phyloP scores from a whole-genome alignment of 768 basidiomycete genomes.

The Podaxis mareebaensis region DNA sequence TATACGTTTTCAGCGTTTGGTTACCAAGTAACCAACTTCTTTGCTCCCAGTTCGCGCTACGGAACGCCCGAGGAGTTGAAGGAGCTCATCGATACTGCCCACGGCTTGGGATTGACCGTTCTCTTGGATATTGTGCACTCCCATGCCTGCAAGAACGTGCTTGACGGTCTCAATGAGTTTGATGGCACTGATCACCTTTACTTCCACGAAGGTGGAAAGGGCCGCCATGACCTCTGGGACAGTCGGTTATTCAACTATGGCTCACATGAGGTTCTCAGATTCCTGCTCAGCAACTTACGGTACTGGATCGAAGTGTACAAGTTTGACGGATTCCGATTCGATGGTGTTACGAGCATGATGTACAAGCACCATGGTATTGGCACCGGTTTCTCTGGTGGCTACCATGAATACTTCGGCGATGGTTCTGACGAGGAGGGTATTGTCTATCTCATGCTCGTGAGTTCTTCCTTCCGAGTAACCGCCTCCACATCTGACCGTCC shows the following conservation, averaged over 20 bases:
- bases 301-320: constrained; percentile 95
- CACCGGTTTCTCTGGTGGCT: constrained; percentile 95
- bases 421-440: constrained; percentile 85
- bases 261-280: constrained; percentile 90
- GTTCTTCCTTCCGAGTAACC: constrained; percentile 28
- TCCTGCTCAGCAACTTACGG: constrained; percentile 91
- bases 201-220: constrained; percentile 92
- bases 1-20: constrained; percentile 72
- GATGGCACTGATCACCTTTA: constrained; percentile 98
- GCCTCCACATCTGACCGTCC: constrained; percentile 13
- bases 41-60: constrained; percentile 95
- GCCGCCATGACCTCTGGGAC: constrained; percentile 96
- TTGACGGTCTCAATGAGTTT: constrained; percentile 93
- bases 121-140: constrained; percentile 97
- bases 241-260: constrained; percentile 97
- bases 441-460: constrained; percentile 94
- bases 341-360: constrained; percentile 99
- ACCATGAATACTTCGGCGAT: constrained; percentile 96
- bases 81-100: constrained; percentile 93
- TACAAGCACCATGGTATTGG: constrained; percentile 98
- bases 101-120: constrained; percentile 89
- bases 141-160: constrained; percentile 96
- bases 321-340: constrained; percentile 98
- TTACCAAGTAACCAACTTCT: constrained; percentile 97
- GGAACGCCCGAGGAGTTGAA: constrained; percentile 95